Base-by-base conservation (phyloP, 75 land plant genomes). In the Picea glauca region DNA sequence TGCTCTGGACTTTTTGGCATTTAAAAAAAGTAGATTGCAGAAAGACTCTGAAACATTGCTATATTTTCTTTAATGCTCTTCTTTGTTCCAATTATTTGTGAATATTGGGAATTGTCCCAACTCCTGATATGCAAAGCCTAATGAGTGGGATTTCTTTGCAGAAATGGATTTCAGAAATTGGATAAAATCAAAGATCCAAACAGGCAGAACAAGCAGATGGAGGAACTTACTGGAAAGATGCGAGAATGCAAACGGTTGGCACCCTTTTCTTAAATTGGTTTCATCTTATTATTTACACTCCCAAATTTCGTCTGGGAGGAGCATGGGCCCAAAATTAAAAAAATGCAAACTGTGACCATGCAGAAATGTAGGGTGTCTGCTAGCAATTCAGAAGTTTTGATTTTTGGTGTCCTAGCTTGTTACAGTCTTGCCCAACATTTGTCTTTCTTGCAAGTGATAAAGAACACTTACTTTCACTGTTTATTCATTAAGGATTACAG, bases 151-250 rank as follows among this genome's bases (percentile, higher is more conserved):
- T 75, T 75, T 6, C 15, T 57, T 56, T 83, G 63, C 88, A 95
- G 98, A 58, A 89, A 86, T 83, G 98, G 98, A 38, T 95, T 95
- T 62, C 98, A 91, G 81, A 95, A 87, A 68, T 74, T 95, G 84
- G 96, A 95, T 76, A 95, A 95, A 78, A 89, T 93, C 76, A 95
- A 91, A 83, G 98, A 95, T 63, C 76, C 91, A 57, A 86, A 78
- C 58, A 89, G 96, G 73, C 96, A 93, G 80, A 85, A 86, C 43
- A 95, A 93, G 83, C 96, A 91, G 78, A 79, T 95, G 79, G 98
- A 95, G 81, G 98, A 95, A 77, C 96, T 95, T 33, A 95, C 96
- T 40, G 96, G 87, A 75, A 93, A 89, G 72, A 95, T 95, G 98
- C 90, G 96, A 62, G 98, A 95, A 58, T 89, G 91, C 74, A 95